Percentiles rank a stretch among this genome's conserved stretches.
Conservation (phyloP, 108 stramenopile species). For the Fistulifera pelliculosa region DNA sequence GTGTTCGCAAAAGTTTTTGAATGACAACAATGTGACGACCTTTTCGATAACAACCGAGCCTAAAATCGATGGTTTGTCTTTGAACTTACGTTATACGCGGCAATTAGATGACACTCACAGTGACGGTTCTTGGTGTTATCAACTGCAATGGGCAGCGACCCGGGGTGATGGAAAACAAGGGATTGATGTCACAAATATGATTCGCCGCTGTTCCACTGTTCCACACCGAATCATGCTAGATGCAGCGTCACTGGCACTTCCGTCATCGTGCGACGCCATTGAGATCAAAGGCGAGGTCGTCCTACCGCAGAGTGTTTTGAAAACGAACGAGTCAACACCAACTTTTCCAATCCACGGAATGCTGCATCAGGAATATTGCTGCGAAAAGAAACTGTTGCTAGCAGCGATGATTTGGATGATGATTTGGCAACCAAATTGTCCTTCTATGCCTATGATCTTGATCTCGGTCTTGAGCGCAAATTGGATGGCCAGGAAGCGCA, state of each 20-base stretch:
- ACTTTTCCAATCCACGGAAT: conserved; percentile 86
- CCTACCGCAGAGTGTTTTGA: conserved; percentile 48
- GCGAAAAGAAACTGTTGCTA: conserved; percentile 49
- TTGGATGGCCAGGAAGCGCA: conserved; percentile 30
- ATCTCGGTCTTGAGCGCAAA: conserved; percentile 1
- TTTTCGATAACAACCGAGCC: conserved; percentile 78
- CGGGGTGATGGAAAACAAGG: conserved; percentile 82
- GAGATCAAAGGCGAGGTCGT: conserved; percentile 93
- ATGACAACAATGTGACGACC: conserved; percentile 9
- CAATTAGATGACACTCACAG: not conserved
- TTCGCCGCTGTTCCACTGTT: not conserved
- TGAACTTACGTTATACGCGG: conserved; percentile 70
- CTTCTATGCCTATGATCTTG: conserved; percentile 86
- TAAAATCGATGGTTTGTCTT: conserved; percentile 88
- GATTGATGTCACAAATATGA: conserved; percentile 69
- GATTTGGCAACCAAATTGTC: conserved; percentile 39
- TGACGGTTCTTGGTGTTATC: too few species aligned
- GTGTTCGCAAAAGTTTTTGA: conserved; percentile 33
- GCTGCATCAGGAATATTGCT: conserved; percentile 88
- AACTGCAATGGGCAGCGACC: conserved; percentile 75
- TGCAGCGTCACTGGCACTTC: not conserved
- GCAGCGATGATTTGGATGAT: conserved; percentile 14
- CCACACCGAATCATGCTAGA: not conserved
- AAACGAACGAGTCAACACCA: not conserved
- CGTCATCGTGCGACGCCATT: conserved; percentile 14